These are phyloP conservation scores for Torulaspora maleeae DNA, from an alignment of 805 yeast species.

Conservation along the genomic window DNA sequence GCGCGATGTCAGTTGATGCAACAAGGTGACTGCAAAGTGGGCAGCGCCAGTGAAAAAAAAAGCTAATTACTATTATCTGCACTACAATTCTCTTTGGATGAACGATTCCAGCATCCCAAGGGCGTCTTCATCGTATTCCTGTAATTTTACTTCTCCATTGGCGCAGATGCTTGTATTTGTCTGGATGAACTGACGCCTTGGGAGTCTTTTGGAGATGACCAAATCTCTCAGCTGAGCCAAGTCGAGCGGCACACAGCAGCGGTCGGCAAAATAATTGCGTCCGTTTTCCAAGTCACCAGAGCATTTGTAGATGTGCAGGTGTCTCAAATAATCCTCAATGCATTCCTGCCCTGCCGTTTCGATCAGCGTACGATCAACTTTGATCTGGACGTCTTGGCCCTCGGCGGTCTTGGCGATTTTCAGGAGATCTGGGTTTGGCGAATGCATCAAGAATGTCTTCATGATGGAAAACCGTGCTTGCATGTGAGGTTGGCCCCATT, in stretches of 20 bases:
- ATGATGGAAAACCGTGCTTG: slow-evolving; percentile 85
- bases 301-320: slow-evolving; percentile 74
- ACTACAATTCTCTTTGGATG: slow-evolving; percentile 48
- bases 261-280: slow-evolving; percentile 54
- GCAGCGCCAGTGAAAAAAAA: slow-evolving; percentile 3
- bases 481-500: slow-evolving; percentile 96
- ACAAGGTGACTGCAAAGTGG: slow-evolving; percentile 4
- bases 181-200: slow-evolving; percentile 81
- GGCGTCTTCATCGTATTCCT: slow-evolving; percentile 69
- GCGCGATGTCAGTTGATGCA: slow-evolving; percentile 10
- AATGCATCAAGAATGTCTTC: slow-evolving; percentile 57
- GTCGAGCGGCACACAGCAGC: slow-evolving; percentile 63
- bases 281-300: slow-evolving; percentile 71
- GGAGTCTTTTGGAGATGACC: slow-evolving; percentile 67
- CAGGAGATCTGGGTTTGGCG: slow-evolving; percentile 56
- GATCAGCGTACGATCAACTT: slow-evolving; percentile 58
- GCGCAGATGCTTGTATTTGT: slow-evolving; percentile 54
- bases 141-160: slow-evolving; percentile 41
- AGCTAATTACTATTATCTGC: not conserved
- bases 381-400: slow-evolving; percentile 54
- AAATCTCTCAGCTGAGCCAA: slow-evolving; percentile 60
- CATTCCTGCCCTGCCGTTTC: slow-evolving; percentile 67
- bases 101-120: slow-evolving; percentile 77
- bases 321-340: slow-evolving; percentile 62
- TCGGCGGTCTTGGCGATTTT: slow-evolving; percentile 42